Base-by-base conservation (phyloP, 2,329 filamentous ascomycete genomes). In the Tolypocladium guangdongense region DNA sequence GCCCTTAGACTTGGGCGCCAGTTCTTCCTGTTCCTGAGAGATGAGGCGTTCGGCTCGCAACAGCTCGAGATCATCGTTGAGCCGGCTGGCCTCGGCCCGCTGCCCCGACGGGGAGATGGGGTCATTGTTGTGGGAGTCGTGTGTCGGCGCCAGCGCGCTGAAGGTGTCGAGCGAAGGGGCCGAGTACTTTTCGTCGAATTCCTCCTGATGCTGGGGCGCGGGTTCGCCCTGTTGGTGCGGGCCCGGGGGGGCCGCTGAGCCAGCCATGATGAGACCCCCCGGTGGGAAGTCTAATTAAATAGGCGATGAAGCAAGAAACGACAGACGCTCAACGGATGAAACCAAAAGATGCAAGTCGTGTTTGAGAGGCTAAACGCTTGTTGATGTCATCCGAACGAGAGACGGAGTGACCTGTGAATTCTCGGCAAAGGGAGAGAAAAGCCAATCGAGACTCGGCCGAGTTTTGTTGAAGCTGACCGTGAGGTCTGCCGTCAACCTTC, bases 51-150 rank as follows among this genome's bases (percentile, higher is more conserved):
- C 75, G 47, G 73, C 68, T 3, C 75, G 73, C 24, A 78, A 65
- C 6, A 78, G 65, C 54, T 78, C 76, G 18, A 78, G 68, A 50
- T 78, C 74, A 52, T 78, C 76, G 49, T 72, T 70, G 18, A 78
- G 62, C 3, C 75, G 69, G 54, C 60, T 66, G 32, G 63, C 64
- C 46, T 71, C 64, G 38, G 66, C 66, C 11, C 68, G 66, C 46
- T 64, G 63, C 14, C 56, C 56, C 1, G 60, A 57, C 1, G 65
- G 63, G 3, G 65, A 65, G 33, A 58, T 49, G 32, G 33, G 16
- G 11, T 58, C 57, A 12, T 60, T 59, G 30, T 55, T 56, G 39
- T 63, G 57, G 14, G 59, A 58, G 4, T 64, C 58, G 38, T 61
- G 56, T 43, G 50, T 56, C 4, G 58, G 57, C 36, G 59, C 62